Percentiles rank a stretch among this genome's conserved stretches.
phyloP scores from a whole-genome alignment of 345 rosid species.

The Balakata baccata region DNA sequence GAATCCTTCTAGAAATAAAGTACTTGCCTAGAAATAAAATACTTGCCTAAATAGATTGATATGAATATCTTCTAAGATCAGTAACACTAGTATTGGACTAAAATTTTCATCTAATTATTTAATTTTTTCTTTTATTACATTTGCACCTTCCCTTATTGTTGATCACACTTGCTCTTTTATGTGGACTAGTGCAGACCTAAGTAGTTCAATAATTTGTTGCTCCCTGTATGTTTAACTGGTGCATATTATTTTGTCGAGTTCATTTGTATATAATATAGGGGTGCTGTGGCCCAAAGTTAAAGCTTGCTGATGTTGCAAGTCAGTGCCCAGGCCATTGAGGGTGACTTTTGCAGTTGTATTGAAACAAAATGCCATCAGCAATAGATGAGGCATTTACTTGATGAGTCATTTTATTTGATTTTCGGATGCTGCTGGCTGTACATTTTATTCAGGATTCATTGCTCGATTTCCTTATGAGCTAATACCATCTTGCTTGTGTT shows the following conservation, averaged over 20 bases:
- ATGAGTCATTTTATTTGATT: background rate
- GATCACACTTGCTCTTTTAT: background rate
- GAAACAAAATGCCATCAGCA: background rate
- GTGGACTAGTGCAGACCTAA: background rate
- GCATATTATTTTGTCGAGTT: background rate
- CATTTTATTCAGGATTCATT: background rate
- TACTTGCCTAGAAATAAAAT: too few species aligned
- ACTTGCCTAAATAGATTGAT: too few species aligned
- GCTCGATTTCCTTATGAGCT: background rate
- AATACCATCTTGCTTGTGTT: slow-evolving; percentile 8
- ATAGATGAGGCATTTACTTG: background rate
- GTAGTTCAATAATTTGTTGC: background rate
- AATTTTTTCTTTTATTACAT: background rate
- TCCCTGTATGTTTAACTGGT: background rate
- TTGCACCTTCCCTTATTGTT: background rate
- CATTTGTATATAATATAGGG: too few species aligned
- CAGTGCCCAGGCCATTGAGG: background rate
- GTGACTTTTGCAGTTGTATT: background rate
- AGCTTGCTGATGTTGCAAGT: background rate
- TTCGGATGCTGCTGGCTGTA: background rate
- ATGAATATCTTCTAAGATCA: too few species aligned
- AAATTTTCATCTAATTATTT: background rate
- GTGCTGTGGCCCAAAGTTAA: background rate
- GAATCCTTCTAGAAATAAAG: too few species aligned
- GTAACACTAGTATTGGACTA: too few species aligned